Evolutionary conservation across 2,329 filamentous ascomycete species (phyloP).

Genomic region (Aotearoamyces nothofagi): DNA sequence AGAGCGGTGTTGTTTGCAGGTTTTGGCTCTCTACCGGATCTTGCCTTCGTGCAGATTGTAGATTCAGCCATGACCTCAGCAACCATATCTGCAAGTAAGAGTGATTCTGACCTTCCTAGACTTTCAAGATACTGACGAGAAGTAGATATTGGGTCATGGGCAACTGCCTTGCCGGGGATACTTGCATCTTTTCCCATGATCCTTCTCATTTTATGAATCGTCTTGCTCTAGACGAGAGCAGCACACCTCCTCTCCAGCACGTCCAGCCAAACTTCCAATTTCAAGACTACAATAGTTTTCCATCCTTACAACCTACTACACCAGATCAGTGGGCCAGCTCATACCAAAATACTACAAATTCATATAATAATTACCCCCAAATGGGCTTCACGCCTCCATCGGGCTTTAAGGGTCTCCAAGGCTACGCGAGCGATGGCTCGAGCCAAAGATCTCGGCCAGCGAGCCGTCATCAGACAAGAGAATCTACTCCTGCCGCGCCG

Average conservation of each 20-base stretch:
- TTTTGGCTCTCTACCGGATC: conserved; percentile 94
- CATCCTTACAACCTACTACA: conserved; percentile 48
- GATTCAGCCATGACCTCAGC: conserved; percentile 91
- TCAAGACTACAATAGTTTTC: conserved; percentile 75
- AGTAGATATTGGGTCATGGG: conserved; percentile 86
- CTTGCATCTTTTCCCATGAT: conserved; percentile 95
- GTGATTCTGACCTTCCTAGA: conserved; percentile 1
- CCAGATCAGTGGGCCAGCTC: conserved; percentile 42
- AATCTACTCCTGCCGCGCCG: conserved; percentile 50
- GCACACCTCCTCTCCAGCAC: conserved; percentile 46
- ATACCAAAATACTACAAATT: conserved; percentile 20
- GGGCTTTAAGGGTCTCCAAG: conserved; percentile 49
- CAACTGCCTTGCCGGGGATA: conserved; percentile 84
- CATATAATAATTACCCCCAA: conserved; percentile 36
- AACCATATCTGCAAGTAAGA: conserved; percentile 95
- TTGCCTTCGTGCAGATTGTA: conserved; percentile 87
- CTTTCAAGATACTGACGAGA: conserved; percentile 5
- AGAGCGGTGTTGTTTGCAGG: conserved; percentile 86
- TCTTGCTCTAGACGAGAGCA: conserved; percentile 55
- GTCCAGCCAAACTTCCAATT: conserved; percentile 58
- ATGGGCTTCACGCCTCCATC: conserved; percentile 49
- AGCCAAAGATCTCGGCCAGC: conserved; percentile 69
- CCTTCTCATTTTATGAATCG: conserved; percentile 75
- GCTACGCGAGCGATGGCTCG: conserved; percentile 39
- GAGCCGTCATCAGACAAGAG: conserved; percentile 59